A percentile compares a stretch with the other conserved stretches of the same genome.
These are phyloP conservation scores for Galerina sulciceps DNA, from an alignment of 768 basidiomycete species.

Conservation along the genomic window DNA sequence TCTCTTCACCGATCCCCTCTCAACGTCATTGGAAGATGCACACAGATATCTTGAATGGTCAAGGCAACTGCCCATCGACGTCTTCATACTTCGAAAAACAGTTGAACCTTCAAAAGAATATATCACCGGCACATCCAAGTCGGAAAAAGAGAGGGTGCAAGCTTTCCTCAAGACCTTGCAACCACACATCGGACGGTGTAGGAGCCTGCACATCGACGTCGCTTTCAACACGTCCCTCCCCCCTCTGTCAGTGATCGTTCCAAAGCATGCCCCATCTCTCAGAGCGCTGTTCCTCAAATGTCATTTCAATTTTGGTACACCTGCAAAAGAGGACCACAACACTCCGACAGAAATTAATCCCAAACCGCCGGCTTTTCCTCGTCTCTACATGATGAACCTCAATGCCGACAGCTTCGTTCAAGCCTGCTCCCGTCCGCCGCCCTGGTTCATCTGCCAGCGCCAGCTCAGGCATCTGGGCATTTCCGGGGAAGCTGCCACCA, in stretches of 20 bases:
- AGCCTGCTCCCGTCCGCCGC: neutral
- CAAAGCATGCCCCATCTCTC: neutral
- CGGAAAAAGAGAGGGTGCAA: neutral
- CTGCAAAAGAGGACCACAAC: neutral
- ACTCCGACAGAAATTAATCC: neutral
- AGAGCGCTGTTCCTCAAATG: neutral
- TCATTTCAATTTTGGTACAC: neutral
- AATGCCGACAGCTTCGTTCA: neutral
- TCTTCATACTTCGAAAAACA: neutral
- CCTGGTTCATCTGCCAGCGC: neutral
- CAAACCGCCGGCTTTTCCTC: no score
- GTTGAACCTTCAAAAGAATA: neutral
- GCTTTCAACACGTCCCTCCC: conserved; percentile 10
- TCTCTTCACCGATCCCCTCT: neutral
- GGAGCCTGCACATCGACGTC: conserved; percentile 1
- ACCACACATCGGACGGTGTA: neutral
- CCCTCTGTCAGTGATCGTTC: neutral
- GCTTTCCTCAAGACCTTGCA: neutral
- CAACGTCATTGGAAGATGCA: neutral
- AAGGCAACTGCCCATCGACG: neutral
- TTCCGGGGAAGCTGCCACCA: neutral
- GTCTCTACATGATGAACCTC: neutral
- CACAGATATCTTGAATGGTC: neutral
- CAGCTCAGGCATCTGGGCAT: neutral
- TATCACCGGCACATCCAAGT: no score